Conservation (phyloP, 2,329 filamentous ascomycete genomes). For the Penicillium sp. region DNA sequence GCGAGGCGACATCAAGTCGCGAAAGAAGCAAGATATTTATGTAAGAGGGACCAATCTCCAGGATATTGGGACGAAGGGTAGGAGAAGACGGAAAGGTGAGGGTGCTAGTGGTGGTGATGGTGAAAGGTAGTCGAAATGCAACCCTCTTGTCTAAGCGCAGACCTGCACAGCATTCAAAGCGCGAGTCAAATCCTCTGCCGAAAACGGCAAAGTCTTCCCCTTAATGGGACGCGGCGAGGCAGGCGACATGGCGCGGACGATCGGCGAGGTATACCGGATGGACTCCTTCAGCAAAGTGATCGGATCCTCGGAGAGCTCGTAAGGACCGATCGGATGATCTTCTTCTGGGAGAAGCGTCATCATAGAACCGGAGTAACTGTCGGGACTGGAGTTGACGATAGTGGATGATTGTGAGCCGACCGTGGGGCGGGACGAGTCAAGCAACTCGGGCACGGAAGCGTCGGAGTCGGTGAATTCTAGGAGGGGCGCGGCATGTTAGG, state of each 20-base stretch:
- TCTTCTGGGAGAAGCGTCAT: constrained; percentile 39
- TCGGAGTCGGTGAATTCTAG: constrained; percentile 16
- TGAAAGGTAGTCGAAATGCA: not conserved
- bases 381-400: constrained; percentile 38
- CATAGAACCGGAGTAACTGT: constrained; percentile 41
- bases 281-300: constrained; percentile 39
- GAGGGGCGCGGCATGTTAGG: constrained; percentile 13
- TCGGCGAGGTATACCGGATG: constrained; percentile 37
- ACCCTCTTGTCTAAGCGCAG: constrained; percentile 25
- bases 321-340: constrained; percentile 13
- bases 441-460: constrained; percentile 21
- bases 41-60: constrained; percentile 24
- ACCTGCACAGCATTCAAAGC: constrained; percentile 44
- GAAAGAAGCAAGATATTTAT: constrained; percentile 3
- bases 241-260: constrained; percentile 34
- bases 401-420: constrained; percentile 43
- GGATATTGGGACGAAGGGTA: constrained; percentile 16
- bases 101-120: not conserved
- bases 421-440: constrained; percentile 33
- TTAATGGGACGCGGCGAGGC: constrained; percentile 25
- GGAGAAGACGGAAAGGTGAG: constrained; percentile 5
- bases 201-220: constrained; percentile 33
- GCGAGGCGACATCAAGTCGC: constrained; percentile 21
- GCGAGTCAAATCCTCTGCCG: constrained; percentile 41
- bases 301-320: constrained; percentile 33